Evolutionary conservation across 2,329 filamentous ascomycete species (phyloP).

Genomic region (Cladosporium sp.): DNA sequence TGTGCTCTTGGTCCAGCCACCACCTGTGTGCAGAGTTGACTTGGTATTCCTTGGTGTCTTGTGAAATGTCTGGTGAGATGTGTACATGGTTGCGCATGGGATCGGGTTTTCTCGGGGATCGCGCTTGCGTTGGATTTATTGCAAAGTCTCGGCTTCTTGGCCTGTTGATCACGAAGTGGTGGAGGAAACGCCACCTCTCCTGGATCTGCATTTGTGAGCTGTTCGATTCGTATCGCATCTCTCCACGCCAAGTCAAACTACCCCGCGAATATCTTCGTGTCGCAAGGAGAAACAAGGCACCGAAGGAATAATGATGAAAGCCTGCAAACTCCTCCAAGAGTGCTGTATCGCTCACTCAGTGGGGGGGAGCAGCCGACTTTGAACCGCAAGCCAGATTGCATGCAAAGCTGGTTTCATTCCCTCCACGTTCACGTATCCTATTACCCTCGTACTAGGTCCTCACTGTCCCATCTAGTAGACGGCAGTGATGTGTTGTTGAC

Average conservation of each 20-base stretch:
- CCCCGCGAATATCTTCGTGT: neutral
- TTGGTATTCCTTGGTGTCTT: neutral
- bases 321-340: neutral
- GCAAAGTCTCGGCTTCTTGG: neutral
- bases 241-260: neutral
- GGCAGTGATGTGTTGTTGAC: neutral
- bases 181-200: neutral
- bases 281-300: neutral
- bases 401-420: neutral
- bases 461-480: neutral
- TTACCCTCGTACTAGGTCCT: neutral
- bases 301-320: no score
- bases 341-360: neutral
- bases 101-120: neutral
- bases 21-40: neutral
- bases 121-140: neutral
- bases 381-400: neutral
- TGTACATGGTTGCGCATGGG: neutral
- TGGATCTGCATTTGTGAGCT: neutral
- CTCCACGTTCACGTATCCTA: neutral
- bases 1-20: neutral
- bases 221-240: neutral
- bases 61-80: neutral
- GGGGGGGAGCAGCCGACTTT: neutral
- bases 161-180: neutral